These are phyloP conservation scores for Aureobasidium sp. DNA, from an alignment of 2,329 filamentous ascomycete genomes.

Conservation along the genomic window DNA sequence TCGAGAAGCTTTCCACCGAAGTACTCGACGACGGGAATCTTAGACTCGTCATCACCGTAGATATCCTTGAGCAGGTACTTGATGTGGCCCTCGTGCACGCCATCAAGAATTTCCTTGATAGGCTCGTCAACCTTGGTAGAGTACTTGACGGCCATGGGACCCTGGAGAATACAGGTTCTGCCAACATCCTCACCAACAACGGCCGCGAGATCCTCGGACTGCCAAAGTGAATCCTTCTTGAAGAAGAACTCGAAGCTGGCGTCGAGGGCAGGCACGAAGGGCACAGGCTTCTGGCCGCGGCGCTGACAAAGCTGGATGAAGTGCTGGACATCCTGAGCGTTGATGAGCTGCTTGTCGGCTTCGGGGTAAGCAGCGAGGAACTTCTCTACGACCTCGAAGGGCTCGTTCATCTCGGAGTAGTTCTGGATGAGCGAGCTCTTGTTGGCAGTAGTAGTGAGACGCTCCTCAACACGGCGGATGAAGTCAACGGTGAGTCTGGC, in stretches of 20 bases:
- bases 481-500: conserved; percentile 84
- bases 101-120: conserved; percentile 87
- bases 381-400: conserved; percentile 68
- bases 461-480: conserved; percentile 93
- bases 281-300: conserved; percentile 89
- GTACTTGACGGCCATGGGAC: conserved; percentile 85
- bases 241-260: conserved; percentile 99
- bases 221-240: conserved; percentile 99
- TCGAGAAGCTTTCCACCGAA: conserved; percentile 85
- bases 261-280: conserved; percentile 91
- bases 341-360: conserved; percentile 85
- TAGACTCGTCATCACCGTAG: conserved; percentile 65
- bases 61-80: conserved; percentile 68
- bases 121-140: conserved; percentile 87
- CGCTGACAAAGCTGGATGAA: conserved; percentile 90
- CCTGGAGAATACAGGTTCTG: conserved; percentile 92
- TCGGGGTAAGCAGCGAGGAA: conserved; percentile 81
- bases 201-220: conserved; percentile 94
- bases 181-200: conserved; percentile 95
- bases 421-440: conserved; percentile 80
- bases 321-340: conserved; percentile 95
- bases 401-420: conserved; percentile 79
- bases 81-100: conserved; percentile 85
- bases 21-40: conserved; percentile 84
- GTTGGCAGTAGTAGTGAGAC: conserved; percentile 68